Evolutionary conservation across 2,329 filamentous ascomycete species (phyloP), one percentile per base, ranked within the genome.

Genomic region (Fusarium pininemorale): DNA sequence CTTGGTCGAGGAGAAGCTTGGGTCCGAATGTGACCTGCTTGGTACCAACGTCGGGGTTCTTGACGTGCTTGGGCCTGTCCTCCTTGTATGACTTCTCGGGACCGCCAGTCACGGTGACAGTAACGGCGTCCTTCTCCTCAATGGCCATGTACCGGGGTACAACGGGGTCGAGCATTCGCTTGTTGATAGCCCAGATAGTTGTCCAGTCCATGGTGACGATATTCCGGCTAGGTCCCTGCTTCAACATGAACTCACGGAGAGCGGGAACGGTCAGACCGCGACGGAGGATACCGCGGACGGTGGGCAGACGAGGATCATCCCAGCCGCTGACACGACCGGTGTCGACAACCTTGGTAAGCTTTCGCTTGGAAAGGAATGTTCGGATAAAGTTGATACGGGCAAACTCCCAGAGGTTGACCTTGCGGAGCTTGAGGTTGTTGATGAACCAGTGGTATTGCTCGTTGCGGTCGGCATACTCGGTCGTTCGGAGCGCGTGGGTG

Each of bases 291-390:
- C 94, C 94, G 28, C 94, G 91, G 63, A 95, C 91, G 15, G 94
- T 96, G 14, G 94, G 94, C 93, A 96, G 94, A 57, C 94, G 91
- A 28, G 94, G 93, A 80, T 96, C 94, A 76, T 96, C 93, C 94
- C 94, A 96, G 73, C 94, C 94, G 88, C 90, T 92, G 51, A 96
- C 94, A 66, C 89, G 89, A 66, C 92, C 92, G 35, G 89, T 87
- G 57, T 95, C 92, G 56, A 96, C 94, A 32, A 96, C 89, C 85
- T 94, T 94, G 69, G 93, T 93, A 42, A 96, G 89, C 85, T 96
- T 96, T 67, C 94, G 91, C 87, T 96, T 96, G 59, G 93, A 96
- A 24, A 96, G 85, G 82, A 96, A 92, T 3, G 94, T 96, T 77
- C 89, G 88, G 83, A 95, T 90, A 79, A 96, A 96, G 88, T 95